These are phyloP conservation scores for Malus asiatica DNA, from an alignment of 306 rosid genomes.

Conservation along the genomic window DNA sequence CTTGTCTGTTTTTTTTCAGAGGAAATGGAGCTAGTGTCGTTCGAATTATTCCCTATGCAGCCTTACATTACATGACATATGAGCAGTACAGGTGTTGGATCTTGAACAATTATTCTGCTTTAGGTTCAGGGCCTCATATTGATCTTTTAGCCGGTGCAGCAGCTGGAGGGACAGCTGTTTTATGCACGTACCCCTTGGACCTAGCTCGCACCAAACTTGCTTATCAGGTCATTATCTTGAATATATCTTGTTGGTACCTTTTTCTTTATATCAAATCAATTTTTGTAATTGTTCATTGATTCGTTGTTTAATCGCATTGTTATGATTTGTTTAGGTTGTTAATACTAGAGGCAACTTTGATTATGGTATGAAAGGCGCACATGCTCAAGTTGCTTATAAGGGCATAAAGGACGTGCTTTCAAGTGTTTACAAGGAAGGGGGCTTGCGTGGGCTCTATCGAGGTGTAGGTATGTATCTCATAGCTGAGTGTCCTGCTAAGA, in stretches of 20 bases:
- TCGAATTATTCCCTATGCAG: constrained; percentile 91
- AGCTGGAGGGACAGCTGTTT: constrained; percentile 88
- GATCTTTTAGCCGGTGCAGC: constrained; percentile 98
- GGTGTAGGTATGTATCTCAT: constrained; percentile 61
- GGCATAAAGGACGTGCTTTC: constrained; percentile 72
- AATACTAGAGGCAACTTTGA: constrained; percentile 42
- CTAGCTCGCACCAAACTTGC: constrained; percentile 98
- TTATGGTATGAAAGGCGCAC: constrained; percentile 36
- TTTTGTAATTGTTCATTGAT: neutral
- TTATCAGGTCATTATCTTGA: constrained; percentile 57
- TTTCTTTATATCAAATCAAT: neutral
- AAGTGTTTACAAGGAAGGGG: constrained; percentile 66
- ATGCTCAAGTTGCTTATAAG: constrained; percentile 37
- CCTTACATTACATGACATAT: constrained; percentile 92
- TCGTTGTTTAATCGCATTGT: neutral
- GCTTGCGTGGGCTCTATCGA: constrained; percentile 75
- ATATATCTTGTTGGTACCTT: neutral
- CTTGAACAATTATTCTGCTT: constrained; percentile 46
- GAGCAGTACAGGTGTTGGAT: constrained; percentile 89
- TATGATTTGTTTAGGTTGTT: constrained; percentile 36
- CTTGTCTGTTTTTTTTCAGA: constrained; percentile 32
- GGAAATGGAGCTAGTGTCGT: constrained; percentile 97
- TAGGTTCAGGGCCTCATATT: constrained; percentile 79
- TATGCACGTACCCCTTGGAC: constrained; percentile 93
- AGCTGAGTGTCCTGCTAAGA: neutral